Base-by-base conservation (phyloP, 805 yeast genomes). In the Candida nanaspora region DNA sequence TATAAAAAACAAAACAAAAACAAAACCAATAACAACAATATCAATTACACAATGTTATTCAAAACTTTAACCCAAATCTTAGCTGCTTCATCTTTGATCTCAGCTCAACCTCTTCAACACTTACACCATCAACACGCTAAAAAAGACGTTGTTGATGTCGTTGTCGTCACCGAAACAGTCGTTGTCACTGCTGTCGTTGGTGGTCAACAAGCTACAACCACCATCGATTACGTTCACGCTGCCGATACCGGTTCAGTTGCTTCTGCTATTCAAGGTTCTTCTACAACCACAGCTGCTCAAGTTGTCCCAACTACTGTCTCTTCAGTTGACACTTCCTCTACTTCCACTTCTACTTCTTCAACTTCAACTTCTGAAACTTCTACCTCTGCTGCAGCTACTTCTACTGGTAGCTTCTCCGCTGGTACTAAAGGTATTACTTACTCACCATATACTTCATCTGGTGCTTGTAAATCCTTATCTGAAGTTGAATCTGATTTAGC, bases 341-440 rank as follows among this genome's bases (percentile, higher is more conserved):
- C 69, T 36, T 45, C 69, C 23, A 46, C 69, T 25, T 25, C 66
- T 21, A 35, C 68, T 29, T 44, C 64, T 15, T 46, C 68, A 15
- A 46, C 66, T 15, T 40, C 66, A 15, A 43, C 70, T 21, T 36
- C 65, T 14, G 41, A 65, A 36, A 42, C 69, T 28, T 45, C 63
- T 38, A 46, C 66, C 41, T 39, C 64, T 35, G 38, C 68, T 5
- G 38, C 59, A 19, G 33, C 60, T 20, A 41, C 55, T 28, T 46
- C 60, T 19, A 45, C 65, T 27, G 40, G 59, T 25, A 35, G 51
- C 57, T 56, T 52, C 41, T 55, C 65, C 26, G 69, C 68, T 26
- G 72, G 74, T 45, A 70, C 80, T 46, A 77, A 73, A 63, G 95
- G 93, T 73, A 71, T 85, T 54, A 78, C 88, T 43, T 85, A 85